Evolutionary conservation across 495 filamentous ascomycete species (phyloP), one percentile per base, ranked within the genome.

Genomic region (Apiosordaria backusii): DNA sequence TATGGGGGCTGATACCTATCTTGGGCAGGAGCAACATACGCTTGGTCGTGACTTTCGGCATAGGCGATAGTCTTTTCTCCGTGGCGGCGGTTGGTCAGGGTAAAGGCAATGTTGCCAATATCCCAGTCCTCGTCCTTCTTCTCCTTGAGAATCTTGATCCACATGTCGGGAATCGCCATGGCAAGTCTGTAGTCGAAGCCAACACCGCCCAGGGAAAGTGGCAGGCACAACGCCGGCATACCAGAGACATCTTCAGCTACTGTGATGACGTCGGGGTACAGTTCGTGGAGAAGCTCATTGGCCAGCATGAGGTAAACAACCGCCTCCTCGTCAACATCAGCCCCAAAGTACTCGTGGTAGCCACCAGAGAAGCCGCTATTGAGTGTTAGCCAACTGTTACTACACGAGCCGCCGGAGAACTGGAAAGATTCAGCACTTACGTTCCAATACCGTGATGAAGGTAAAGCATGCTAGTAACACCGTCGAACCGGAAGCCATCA

Each of bases 31-130:
- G 60, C 40, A 27, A 84, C 92, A 81, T 87, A 97, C 92, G 95
- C 96, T 87, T 99, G 95, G 72, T 99, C 95, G 75, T 99, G 95
- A 72, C 90, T 93, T 77, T 99, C 95, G 61, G 90, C 90, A 77
- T 99, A 99, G 16, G 95, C 96, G 70, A 99, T 98, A 5, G 95
- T 98, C 84, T 98, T 98, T 80, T 99, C 95, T 60, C 94, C 95
- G 73, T 98, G 90, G 19, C 95, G 87, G 40, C 95, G 85, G 79
- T 99, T 97, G 50, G 90, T 96, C 25, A 99, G 83, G 29, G 92
- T 97, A 77, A 87, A 92, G 71, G 87, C 85, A 63, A 99, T 89
- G 67, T 84, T 88, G 45, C 86, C 89, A 72, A 99, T 91, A 72
- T 98, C 92, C 95, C 95, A 99, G 9, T 97, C 90, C 70, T 88